Evolutionary conservation across 2,329 filamentous ascomycete species (phyloP).

Genomic region (Trichophyton benhamiae): DNA sequence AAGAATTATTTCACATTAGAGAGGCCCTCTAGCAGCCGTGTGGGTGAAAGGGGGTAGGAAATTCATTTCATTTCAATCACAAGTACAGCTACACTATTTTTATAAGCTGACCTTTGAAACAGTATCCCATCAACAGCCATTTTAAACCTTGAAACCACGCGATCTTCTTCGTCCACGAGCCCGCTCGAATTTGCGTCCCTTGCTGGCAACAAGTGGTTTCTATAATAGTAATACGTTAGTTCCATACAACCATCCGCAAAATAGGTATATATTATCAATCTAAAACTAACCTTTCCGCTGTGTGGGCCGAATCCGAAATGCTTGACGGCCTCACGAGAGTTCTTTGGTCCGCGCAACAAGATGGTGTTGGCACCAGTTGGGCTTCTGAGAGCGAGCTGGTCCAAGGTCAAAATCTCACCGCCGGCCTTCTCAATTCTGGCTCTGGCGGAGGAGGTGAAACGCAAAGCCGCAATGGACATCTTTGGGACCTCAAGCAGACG

Average conservation of each 20-base stretch:
- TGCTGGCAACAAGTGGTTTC: conserved; percentile 96
- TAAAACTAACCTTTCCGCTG: conserved; percentile 73
- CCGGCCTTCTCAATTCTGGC: conserved; percentile 87
- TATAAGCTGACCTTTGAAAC: conserved; percentile 11
- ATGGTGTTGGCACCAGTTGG: conserved; percentile 96
- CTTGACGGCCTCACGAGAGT: conserved; percentile 93
- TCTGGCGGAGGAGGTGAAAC: conserved; percentile 91
- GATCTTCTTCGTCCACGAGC: conserved; percentile 98
- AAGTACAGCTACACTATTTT: conserved; percentile 9
- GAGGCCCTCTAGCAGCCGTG: not conserved
- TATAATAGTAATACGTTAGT: conserved; percentile 27
- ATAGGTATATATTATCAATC: not conserved
- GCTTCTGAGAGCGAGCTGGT: conserved; percentile 89
- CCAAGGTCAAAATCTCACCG: conserved; percentile 88
- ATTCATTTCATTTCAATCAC: conserved; percentile 11
- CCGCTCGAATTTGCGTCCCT: conserved; percentile 99
- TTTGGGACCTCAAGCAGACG: conserved; percentile 83
- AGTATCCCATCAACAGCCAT: conserved; percentile 13
- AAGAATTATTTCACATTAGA: conserved; percentile 3
- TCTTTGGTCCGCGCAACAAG: conserved; percentile 95
- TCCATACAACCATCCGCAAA: not conserved
- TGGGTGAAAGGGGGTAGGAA: conserved; percentile 4
- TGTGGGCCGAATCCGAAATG: conserved; percentile 98
- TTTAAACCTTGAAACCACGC: conserved; percentile 99
- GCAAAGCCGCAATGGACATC: conserved; percentile 82